Evolutionary conservation across 768 basidiomycete genomes (phyloP).

Genomic region (Lentinula guzmanii): DNA sequence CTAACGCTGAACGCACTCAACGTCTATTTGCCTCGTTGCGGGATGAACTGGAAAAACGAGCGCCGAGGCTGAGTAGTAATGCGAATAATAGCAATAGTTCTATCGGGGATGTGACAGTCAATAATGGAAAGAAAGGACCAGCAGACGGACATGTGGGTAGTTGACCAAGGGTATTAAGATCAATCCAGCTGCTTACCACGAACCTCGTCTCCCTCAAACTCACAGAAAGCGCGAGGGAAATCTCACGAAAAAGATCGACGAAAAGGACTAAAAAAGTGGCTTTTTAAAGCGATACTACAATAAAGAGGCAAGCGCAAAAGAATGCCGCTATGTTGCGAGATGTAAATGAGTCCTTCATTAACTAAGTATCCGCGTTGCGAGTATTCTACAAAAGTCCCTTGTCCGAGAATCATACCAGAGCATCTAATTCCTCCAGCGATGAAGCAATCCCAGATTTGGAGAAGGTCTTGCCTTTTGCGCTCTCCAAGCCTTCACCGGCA

Average conservation of each 20-base stretch:
- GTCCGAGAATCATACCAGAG: conserved; percentile 37
- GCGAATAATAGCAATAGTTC: conserved; percentile 6
- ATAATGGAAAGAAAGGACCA: conserved; percentile 7
- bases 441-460: conserved; percentile 68
- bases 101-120: conserved; percentile 4
- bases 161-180: conserved; percentile 19
- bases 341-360: background rate
- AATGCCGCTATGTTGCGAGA: background rate
- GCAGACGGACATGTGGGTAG: conserved; percentile 28
- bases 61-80: conserved; percentile 25
- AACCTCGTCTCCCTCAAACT: background rate
- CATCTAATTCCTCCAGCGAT: conserved; percentile 65
- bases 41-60: conserved; percentile 78
- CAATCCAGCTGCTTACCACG: background rate
- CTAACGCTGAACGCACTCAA: conserved; percentile 79
- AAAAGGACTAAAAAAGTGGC: conserved; percentile 6
- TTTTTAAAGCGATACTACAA: background rate
- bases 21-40: conserved; percentile 74
- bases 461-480: conserved; percentile 71
- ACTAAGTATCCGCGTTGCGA: background rate
- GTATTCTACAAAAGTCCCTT: background rate
- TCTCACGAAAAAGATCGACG: background rate
- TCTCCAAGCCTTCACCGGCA: conserved; percentile 85
- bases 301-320: background rate
- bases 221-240: conserved; percentile 8